A percentile compares a stretch with the other conserved stretches of the same genome.
phyloP scores from a whole-genome alignment of 2,329 filamentous ascomycete species.

The Xylariaceae sp. region DNA sequence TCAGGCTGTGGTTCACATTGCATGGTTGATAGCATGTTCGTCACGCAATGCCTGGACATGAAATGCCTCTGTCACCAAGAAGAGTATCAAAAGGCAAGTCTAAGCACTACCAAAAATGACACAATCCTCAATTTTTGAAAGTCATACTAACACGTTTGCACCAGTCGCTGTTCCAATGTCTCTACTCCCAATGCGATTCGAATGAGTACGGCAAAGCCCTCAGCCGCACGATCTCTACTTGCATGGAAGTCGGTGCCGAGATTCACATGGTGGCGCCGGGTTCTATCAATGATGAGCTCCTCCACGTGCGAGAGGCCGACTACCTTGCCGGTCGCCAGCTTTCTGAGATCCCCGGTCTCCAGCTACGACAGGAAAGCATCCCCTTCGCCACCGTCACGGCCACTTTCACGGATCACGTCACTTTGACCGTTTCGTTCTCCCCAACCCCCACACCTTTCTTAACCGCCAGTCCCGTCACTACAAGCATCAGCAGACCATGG shows the following conservation, averaged over 20 bases:
- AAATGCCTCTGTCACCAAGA: slow-evolving; percentile 41
- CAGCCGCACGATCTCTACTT: slow-evolving; percentile 39
- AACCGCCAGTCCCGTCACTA: slow-evolving; percentile 22
- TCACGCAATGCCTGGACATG: slow-evolving; percentile 41
- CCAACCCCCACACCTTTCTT: slow-evolving; percentile 31
- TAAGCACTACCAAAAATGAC: background rate
- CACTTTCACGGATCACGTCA: slow-evolving; percentile 32
- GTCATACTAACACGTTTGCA: background rate
- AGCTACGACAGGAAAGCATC: slow-evolving; percentile 39
- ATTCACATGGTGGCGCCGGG: slow-evolving; percentile 41
- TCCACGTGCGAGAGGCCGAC: slow-evolving; percentile 39
- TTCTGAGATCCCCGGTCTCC: slow-evolving; percentile 37
- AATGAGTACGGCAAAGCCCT: slow-evolving; percentile 40
- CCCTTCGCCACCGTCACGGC: slow-evolving; percentile 31
- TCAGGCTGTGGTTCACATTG: slow-evolving; percentile 40
- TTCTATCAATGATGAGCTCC: slow-evolving; percentile 33
- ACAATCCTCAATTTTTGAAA: too few species aligned
- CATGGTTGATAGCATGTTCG: slow-evolving; percentile 44
- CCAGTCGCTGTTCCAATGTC: slow-evolving; percentile 42
- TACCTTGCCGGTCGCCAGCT: slow-evolving; percentile 41
- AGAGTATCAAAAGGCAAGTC: slow-evolving; percentile 39
- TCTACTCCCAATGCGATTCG: slow-evolving; percentile 44
- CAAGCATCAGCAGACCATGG: slow-evolving; percentile 36
- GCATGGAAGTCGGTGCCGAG: slow-evolving; percentile 40
- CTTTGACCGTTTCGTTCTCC: slow-evolving; percentile 26